phyloP scores from a whole-genome alignment of 1,139 yeast species.

The Martiniozyma asiatica region DNA sequence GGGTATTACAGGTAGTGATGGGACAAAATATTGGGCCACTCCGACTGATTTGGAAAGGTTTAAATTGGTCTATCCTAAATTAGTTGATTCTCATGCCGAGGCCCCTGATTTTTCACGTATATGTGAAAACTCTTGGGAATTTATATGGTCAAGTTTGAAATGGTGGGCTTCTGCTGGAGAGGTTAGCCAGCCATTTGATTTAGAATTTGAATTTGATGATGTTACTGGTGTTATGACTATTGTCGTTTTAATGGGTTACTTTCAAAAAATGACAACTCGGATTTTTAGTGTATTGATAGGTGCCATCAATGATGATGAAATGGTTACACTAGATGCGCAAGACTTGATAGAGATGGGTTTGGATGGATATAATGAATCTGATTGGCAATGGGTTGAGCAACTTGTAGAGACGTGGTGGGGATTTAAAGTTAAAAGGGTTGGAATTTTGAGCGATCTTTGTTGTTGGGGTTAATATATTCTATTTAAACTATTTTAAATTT shows the following conservation, averaged over 20 bases:
- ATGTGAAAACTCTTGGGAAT: slow-evolving; percentile 50
- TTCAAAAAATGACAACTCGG: slow-evolving; percentile 38
- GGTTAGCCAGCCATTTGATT: slow-evolving; percentile 13
- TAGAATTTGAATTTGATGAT: slow-evolving; percentile 18
- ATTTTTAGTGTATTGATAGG: slow-evolving; percentile 23
- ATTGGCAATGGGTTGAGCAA: slow-evolving; percentile 41
- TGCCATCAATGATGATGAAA: slow-evolving; percentile 14
- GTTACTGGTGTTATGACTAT: slow-evolving; percentile 20
- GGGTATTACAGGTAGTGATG: slow-evolving; percentile 16
- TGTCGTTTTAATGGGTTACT: slow-evolving; percentile 36
- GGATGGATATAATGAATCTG: slow-evolving; percentile 55
- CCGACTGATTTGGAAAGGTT: slow-evolving; percentile 26
- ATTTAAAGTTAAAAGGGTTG: too few species aligned
- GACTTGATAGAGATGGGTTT: slow-evolving; percentile 64
- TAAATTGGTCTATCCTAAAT: slow-evolving; percentile 22
- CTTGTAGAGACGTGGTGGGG: slow-evolving; percentile 51
- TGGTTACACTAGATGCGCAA: slow-evolving; percentile 26
- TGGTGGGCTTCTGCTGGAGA: slow-evolving; percentile 86
- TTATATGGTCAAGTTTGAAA: slow-evolving; percentile 58
- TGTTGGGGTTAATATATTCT: too few species aligned
- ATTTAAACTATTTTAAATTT: too few species aligned
- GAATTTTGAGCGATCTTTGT: too few species aligned
- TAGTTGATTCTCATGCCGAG: slow-evolving; percentile 14
- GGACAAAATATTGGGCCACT: slow-evolving; percentile 21
- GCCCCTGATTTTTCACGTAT: slow-evolving; percentile 29